These are phyloP conservation scores for Kwoniella newhampshirensis DNA, from an alignment of 768 basidiomycete species.

Conservation along the genomic window DNA sequence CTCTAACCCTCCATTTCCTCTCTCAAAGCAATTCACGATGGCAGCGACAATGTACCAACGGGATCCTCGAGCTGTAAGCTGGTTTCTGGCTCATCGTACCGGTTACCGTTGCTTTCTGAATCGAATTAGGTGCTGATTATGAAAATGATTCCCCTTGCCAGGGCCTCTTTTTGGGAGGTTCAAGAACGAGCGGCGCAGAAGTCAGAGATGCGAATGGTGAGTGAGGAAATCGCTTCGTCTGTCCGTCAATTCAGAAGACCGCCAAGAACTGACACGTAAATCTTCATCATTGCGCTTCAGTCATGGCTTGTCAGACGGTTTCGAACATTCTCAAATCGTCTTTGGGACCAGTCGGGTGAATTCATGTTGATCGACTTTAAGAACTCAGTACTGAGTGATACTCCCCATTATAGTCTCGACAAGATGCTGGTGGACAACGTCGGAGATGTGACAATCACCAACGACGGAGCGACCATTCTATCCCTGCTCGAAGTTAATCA, in stretches of 20 bases:
- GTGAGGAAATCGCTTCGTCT: slow-evolving; percentile 12
- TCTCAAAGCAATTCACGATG: slow-evolving; percentile 30
- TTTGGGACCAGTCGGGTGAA: slow-evolving; percentile 87
- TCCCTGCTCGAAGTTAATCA: slow-evolving; percentile 90
- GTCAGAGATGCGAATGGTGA: slow-evolving; percentile 94
- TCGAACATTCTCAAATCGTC: slow-evolving; percentile 98
- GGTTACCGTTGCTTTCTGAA: no score
- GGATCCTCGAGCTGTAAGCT: slow-evolving; percentile 53
- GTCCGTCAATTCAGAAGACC: no score
- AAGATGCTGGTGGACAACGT: slow-evolving; percentile 92
- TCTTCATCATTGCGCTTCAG: slow-evolving; percentile 58
- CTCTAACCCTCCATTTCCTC: background rate
- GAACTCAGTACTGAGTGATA: background rate
- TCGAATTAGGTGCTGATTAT: slow-evolving; percentile 4
- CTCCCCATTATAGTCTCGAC: slow-evolving; percentile 35
- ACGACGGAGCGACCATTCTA: slow-evolving; percentile 99
- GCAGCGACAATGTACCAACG: slow-evolving; percentile 53
- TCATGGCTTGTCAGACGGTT: slow-evolving; percentile 91
- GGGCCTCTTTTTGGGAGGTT: slow-evolving; percentile 90
- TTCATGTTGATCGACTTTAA: no score
- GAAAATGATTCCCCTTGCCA: slow-evolving; percentile 18
- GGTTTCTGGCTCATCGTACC: no score
- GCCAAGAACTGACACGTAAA: background rate
- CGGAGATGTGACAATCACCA: slow-evolving; percentile 98
- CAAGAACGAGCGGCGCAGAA: slow-evolving; percentile 90